Evolutionary conservation across 1,139 yeast species (phyloP), one percentile per base, ranked within the genome.

Genomic region (Casaregolazyma suthepensis): DNA sequence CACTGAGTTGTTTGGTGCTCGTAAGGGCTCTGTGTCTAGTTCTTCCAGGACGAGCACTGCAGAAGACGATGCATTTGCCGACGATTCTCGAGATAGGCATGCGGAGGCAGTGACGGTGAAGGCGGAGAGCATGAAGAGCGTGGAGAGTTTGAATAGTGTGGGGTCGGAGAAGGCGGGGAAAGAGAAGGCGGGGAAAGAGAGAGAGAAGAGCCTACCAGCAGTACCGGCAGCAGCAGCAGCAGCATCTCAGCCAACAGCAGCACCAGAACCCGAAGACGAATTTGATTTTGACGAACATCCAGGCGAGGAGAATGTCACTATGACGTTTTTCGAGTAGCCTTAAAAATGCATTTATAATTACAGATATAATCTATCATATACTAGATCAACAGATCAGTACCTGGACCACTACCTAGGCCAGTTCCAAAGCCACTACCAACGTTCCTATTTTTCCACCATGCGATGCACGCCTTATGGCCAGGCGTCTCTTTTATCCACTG

Each of bases 21-120:
- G 45, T 3, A 18, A 13, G 12, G 50, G 38, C 10, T 47, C 50
- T 12, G 37, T 38, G 5, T 35, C 37, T 22, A 35, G 23, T 26
- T 10, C 29, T 23, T 43, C 48, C 22, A 44, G 17, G 18, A 62
- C 65, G 13, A 61, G 62, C 31, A 58, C 63, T 62, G 58, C 62
- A 10, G 66, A 65, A 55, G 69, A 63, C 40, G 62, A 51, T 47
- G 51, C 29, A 31, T 47, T 47, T 47, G 55, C 54, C 31, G 61
- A 63, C 45, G 60, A 56, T 1, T 58, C 53, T 17, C 54, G 52
- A 29, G 58, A 58, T 12, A 49, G 52, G 17, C 43, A 43, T 37
- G 52, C 43, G 10, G 52, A 35, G 9, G 17, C 17, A 6, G 17
- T 35, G 17, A 15, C 40, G 15, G 17, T n/a, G 40, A 35, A 13